Conservation (phyloP, 1,284 basidiomycete species). For the Cryptococcus depauperatus region DNA sequence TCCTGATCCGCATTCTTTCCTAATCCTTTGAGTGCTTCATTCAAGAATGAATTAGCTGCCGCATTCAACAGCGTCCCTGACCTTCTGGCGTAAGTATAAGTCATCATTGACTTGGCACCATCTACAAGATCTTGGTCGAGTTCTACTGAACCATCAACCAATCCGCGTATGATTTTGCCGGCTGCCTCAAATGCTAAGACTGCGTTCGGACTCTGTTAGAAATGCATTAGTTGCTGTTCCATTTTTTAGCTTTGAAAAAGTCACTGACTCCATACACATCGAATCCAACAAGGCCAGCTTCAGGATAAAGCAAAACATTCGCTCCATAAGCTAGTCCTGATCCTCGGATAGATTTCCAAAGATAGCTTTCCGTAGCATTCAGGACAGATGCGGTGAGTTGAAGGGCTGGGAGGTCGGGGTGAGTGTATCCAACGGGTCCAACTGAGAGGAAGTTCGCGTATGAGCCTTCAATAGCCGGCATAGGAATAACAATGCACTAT, state of each 20-base stretch:
- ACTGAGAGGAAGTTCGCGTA: conserved; percentile 75
- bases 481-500: conserved; percentile 73
- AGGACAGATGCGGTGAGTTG: conserved; percentile 78
- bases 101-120: conserved; percentile 83
- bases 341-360: conserved; percentile 88
- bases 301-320: conserved; percentile 66
- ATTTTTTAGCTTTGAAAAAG: not conserved
- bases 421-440: conserved; percentile 64
- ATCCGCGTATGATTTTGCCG: conserved; percentile 60
- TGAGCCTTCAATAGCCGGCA: conserved; percentile 91
- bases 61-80: conserved; percentile 79
- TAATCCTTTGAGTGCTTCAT: conserved; percentile 77
- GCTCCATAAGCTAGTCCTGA: conserved; percentile 92
- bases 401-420: conserved; percentile 77
- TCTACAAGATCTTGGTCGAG: conserved; percentile 79
- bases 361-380: conserved; percentile 88
- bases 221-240: conserved; percentile 5
- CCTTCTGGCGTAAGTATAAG: conserved; percentile 68
- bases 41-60: conserved; percentile 68
- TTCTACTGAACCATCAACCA: conserved; percentile 69
- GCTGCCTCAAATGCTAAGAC: conserved; percentile 77
- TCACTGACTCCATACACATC: conserved; percentile 65
- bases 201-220: conserved; percentile 83
- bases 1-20: conserved; percentile 64
- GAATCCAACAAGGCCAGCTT: conserved; percentile 75